Evolutionary conservation across 75 land plant species (phyloP), one percentile per base, ranked within the genome.

Genomic region (Isoetes taiwanensis): DNA sequence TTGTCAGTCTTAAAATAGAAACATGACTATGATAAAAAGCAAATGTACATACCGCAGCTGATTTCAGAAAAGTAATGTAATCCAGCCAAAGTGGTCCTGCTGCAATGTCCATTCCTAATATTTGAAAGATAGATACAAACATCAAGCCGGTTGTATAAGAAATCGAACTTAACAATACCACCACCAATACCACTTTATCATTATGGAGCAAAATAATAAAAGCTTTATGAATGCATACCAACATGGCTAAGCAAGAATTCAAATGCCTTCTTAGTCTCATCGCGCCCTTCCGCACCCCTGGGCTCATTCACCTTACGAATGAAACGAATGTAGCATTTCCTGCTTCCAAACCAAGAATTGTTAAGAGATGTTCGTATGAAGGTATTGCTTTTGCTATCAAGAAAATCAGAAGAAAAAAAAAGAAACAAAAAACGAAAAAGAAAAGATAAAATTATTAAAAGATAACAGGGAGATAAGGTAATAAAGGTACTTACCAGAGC

Each of bases 61-160:
- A 76, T 67, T 85, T 89, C 55, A 94, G 43, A 60, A 89, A 89
- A n/a, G 82, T 41, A 41, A 94, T 85, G 56, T 94, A 94, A 62
- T 94, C 99, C 69, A 82, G 65, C 99, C 99, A 94, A 25, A 94
- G 63, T 55, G 90, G 85, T 50, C 99, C 99, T 56, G 96, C 77
- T 48, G 76, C 48, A 31, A 94, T 89, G 59, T 94, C 99, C 32
- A 68, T 76, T 37, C 99, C 99, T 93, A 73, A 48, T 37, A 9
- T 9, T 9, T 37, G 50, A n/a, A n/a, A n/a, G n/a, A n/a, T n/a
- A n/a, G n/a, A n/a, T n/a, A n/a, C n/a, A n/a, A n/a, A n/a, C n/a
- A n/a, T n/a, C n/a, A n/a, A n/a, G n/a, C n/a, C n/a, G n/a, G n/a
- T n/a, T n/a, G n/a, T n/a, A n/a, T n/a, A n/a, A n/a, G n/a, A 31